Evolutionary conservation across 2,329 filamentous ascomycete genomes (phyloP).

Genomic region (Elsinoe fawcettii): DNA sequence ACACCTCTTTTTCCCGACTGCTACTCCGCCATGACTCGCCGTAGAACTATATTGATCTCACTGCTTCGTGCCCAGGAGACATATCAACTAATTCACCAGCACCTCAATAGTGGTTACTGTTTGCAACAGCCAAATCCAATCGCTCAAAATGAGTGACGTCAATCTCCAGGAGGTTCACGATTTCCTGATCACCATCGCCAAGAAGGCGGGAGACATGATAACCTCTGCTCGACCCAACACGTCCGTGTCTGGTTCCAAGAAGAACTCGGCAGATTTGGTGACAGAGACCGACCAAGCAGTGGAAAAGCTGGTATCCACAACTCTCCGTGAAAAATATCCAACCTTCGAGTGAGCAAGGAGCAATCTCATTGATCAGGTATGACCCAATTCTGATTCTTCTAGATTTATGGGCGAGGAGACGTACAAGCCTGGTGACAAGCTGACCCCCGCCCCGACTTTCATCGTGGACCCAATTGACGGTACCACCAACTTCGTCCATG

Average conservation of each 20-base stretch:
- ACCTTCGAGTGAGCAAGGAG: conserved; percentile 37
- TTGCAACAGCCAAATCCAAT: no score
- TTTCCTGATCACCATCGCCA: conserved; percentile 40
- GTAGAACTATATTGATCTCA: no score
- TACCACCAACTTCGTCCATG: conserved; percentile 74
- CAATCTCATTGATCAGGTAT: not conserved
- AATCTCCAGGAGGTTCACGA: conserved; percentile 43
- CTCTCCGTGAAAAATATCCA: conserved; percentile 46
- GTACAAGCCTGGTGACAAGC: conserved; percentile 55
- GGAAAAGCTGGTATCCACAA: conserved; percentile 49
- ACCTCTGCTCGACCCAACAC: conserved; percentile 38
- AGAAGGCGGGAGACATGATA: conserved; percentile 41
- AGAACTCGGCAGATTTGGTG: conserved; percentile 53
- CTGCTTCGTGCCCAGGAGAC: no score
- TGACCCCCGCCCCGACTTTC: conserved; percentile 64
- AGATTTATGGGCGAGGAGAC: conserved; percentile 71
- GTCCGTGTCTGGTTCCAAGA: conserved; percentile 37
- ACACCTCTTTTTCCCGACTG: no score
- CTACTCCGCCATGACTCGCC: conserved; percentile 12
- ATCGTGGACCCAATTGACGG: conserved; percentile 78
- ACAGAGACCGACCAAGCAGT: conserved; percentile 57
- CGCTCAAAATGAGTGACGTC: conserved; percentile 18
- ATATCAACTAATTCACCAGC: no score
- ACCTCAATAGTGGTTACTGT: no score
- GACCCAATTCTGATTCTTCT: conserved; percentile 6